Evolutionary conservation across 139 green algal species (phyloP), one percentile per base, ranked within the genome.

Genomic region (Chlorella vulgaris): DNA sequence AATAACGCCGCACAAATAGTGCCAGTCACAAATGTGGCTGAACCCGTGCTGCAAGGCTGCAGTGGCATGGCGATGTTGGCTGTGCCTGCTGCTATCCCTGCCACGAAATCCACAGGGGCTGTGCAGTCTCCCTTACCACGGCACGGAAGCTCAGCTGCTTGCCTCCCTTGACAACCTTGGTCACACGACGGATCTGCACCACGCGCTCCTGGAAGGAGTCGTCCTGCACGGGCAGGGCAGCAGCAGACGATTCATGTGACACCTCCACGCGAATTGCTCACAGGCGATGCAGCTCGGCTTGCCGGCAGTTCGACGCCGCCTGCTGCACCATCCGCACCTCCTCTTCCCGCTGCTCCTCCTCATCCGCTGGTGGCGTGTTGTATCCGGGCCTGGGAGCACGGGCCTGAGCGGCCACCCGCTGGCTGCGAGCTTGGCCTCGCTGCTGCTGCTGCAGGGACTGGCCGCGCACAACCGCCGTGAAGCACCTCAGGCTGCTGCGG

Each of bases 161-260:
- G 84, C 96, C 96, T 50, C 93, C 93, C 84, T 97, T 97, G 8
- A 95, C 88, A 65, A 98, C 95, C 92, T 99, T 99, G 78, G 94
- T 98, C 5, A 99, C 96, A 28, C 96, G 90, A 5, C 63, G 85
- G 28, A 99, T 68, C 73, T 79, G 87, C 50, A 96, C 82, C 29
- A 92, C 86, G 22, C 87, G 83, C 78, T 92, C 89, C 69, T 89
- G 51, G 51, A 89, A 91, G 22, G 73, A 65, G 62, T 87, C 76
- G 8, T 78, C 65, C 74, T 86, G 31, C 55, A 65, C n/a, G 18
- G n/a, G n/a, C n/a, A n/a, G n/a, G n/a, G n/a, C n/a, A n/a, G n/a
- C n/a, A n/a, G n/a, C n/a, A n/a, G n/a, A n/a, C n/a, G n/a, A n/a
- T n/a, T n/a, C n/a, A n/a, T n/a, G n/a, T n/a, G n/a, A n/a, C n/a